A percentile compares a stretch with the other conserved stretches of the same genome.
Evolutionary conservation across 1,284 basidiomycete genomes (phyloP).

Genomic region (Fereydounia khargensis): DNA sequence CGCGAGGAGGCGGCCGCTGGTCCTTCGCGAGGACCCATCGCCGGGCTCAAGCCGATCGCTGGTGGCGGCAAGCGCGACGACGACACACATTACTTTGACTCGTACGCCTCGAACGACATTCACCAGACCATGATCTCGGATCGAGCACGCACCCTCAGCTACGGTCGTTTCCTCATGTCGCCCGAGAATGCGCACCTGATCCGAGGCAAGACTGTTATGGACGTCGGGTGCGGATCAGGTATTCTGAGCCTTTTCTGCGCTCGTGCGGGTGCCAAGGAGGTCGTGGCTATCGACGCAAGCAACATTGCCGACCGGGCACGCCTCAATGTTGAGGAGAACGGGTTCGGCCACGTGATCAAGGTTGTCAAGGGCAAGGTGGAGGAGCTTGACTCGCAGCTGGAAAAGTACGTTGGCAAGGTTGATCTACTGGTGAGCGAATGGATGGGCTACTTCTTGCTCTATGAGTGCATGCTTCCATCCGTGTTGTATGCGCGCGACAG

Average conservation of each 20-base stretch:
- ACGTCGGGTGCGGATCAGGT: constrained; percentile 68
- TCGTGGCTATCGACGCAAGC: constrained; percentile 90
- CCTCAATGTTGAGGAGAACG: constrained; percentile 77
- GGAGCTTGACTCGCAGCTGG: constrained; percentile 69
- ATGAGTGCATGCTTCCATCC: constrained; percentile 96
- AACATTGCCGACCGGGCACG: constrained; percentile 79
- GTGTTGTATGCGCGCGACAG: constrained; percentile 82
- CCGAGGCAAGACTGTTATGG: constrained; percentile 81
- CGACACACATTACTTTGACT: constrained; percentile 91
- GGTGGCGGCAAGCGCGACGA: constrained; percentile 59
- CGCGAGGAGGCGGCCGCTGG: too few species aligned
- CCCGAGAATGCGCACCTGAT: constrained; percentile 76
- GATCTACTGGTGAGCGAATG: constrained; percentile 95
- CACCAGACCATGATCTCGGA: constrained; percentile 70
- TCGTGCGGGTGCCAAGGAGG: constrained; percentile 82
- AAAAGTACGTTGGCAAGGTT: constrained; percentile 68
- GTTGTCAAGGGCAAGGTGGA: constrained; percentile 87
- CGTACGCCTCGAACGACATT: constrained; percentile 81
- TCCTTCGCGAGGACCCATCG: not conserved
- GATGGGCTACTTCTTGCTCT: constrained; percentile 73
- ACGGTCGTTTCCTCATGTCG: constrained; percentile 80
- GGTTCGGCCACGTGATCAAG: constrained; percentile 70
- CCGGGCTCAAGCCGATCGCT: constrained; percentile 1
- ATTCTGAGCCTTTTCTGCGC: constrained; percentile 92
- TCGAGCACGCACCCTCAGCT: constrained; percentile 86